Conservation (phyloP, 2,329 filamentous ascomycete species). For the Dothistroma septosporum region DNA sequence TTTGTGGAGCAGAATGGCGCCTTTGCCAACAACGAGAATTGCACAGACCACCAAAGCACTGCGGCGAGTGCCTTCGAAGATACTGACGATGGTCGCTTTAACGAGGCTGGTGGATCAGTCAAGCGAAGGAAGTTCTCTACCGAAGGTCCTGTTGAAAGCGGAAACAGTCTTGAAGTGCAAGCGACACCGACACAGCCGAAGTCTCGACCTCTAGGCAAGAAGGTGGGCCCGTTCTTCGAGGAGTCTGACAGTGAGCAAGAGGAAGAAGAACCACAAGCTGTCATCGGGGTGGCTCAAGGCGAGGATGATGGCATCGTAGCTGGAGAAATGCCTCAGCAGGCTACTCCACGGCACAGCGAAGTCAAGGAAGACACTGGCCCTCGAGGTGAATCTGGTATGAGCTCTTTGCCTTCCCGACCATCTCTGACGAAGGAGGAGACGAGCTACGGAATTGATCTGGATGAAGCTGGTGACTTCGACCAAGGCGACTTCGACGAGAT, state of each 20-base stretch:
- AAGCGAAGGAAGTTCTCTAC: constrained; percentile 40
- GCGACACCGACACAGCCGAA: neutral
- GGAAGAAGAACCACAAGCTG: constrained; percentile 26
- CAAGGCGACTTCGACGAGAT: constrained; percentile 59
- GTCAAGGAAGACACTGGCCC: neutral
- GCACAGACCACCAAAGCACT: neutral
- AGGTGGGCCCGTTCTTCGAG: constrained; percentile 62
- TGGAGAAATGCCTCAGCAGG: constrained; percentile 13
- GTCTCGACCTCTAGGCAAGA: neutral
- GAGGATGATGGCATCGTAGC: constrained; percentile 10
- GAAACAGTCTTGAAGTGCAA: neutral
- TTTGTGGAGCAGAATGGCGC: constrained; percentile 34
- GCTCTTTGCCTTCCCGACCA: constrained; percentile 11
- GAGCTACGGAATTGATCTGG: constrained; percentile 44
- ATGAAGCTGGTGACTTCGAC: constrained; percentile 50
- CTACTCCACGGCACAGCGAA: neutral
- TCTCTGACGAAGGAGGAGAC: constrained; percentile 47
- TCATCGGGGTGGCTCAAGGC: constrained; percentile 19
- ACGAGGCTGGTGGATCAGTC: constrained; percentile 41
- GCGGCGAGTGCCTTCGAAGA: neutral
- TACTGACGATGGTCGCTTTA: constrained; percentile 37
- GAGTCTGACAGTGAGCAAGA: constrained; percentile 62
- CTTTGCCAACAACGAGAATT: neutral
- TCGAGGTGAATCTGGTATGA: neutral
- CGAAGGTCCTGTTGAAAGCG: neutral